Conservation (phyloP, 2,329 filamentous ascomycete species). For the Colletotrichum ledebouriae region DNA sequence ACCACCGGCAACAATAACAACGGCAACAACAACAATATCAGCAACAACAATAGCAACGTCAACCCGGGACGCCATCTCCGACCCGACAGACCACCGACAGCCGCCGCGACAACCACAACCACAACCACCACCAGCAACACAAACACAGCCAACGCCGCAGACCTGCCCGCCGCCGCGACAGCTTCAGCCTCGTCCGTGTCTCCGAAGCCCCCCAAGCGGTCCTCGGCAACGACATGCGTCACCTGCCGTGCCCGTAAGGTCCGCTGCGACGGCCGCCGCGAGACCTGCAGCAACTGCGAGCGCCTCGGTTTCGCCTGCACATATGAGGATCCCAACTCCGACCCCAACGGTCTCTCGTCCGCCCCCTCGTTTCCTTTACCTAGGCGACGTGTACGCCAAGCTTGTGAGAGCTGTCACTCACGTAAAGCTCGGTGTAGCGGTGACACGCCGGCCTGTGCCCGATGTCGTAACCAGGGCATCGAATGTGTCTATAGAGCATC, state of each 20-base stretch:
- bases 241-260: slow-evolving; percentile 70
- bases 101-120: slow-evolving; percentile 25
- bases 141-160: background rate
- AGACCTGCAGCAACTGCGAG: slow-evolving; percentile 70
- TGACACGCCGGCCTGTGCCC: slow-evolving; percentile 67
- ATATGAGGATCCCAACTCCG: slow-evolving; percentile 63
- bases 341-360: slow-evolving; percentile 55
- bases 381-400: slow-evolving; percentile 67
- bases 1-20: background rate
- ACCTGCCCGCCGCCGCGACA: slow-evolving; percentile 29
- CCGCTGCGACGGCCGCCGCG: slow-evolving; percentile 67
- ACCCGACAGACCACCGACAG: slow-evolving; percentile 41
- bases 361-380: slow-evolving; percentile 52
- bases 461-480: slow-evolving; percentile 65
- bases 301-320: slow-evolving; percentile 70
- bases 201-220: slow-evolving; percentile 52
- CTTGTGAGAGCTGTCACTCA: slow-evolving; percentile 70
- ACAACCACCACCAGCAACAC: background rate
- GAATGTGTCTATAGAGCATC: slow-evolving; percentile 68
- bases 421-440: slow-evolving; percentile 71
- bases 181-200: slow-evolving; percentile 42
- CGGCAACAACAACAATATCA: slow-evolving; percentile 18
- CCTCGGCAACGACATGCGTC: slow-evolving; percentile 65
- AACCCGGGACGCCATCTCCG: slow-evolving; percentile 39
- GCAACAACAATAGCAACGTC: slow-evolving; percentile 33